Conservation (phyloP, 1,284 basidiomycete species). For the Papiliotrema flavescens region DNA sequence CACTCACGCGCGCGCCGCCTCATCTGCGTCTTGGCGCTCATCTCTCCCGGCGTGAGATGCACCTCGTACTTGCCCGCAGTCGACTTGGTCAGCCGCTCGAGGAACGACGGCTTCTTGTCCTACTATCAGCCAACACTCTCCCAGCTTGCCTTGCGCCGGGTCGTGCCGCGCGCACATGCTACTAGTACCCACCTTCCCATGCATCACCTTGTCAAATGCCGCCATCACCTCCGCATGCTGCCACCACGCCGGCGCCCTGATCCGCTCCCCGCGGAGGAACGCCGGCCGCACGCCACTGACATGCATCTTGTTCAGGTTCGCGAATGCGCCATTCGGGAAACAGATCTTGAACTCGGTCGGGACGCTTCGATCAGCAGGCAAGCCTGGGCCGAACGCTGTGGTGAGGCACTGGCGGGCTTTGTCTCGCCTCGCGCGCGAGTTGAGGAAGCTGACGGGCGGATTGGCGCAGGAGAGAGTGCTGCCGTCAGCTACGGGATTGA, state of each 20-base stretch:
- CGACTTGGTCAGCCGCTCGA: conserved; percentile 72
- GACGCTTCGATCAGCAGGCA: conserved; percentile 30
- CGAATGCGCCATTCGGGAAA: conserved; percentile 72
- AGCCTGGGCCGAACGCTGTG: conserved; percentile 65
- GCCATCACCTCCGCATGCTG: conserved; percentile 80
- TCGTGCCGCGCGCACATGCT: too few species aligned
- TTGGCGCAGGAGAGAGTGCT: conserved; percentile 63
- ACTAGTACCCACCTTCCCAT: conserved; percentile 75
- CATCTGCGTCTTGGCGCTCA: conserved; percentile 76
- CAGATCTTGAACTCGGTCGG: conserved; percentile 84
- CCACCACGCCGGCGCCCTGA: conserved; percentile 88
- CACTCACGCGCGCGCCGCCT: conserved; percentile 51
- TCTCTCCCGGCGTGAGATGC: conserved; percentile 70
- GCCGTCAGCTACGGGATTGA: neutral
- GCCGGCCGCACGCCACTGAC: conserved; percentile 23
- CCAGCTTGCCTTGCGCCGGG: too few species aligned
- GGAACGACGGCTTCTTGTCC: conserved; percentile 82
- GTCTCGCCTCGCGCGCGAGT: conserved; percentile 75
- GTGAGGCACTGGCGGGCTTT: conserved; percentile 73
- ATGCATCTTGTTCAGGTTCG: conserved; percentile 44
- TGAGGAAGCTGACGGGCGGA: conserved; percentile 75
- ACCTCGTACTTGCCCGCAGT: conserved; percentile 68
- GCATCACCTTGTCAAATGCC: conserved; percentile 81
- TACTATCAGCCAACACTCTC: conserved; percentile 33
- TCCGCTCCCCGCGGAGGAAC: conserved; percentile 53